Base-by-base conservation (phyloP, 2,329 filamentous ascomycete genomes). In the Microcyclospora tardicrescens region DNA sequence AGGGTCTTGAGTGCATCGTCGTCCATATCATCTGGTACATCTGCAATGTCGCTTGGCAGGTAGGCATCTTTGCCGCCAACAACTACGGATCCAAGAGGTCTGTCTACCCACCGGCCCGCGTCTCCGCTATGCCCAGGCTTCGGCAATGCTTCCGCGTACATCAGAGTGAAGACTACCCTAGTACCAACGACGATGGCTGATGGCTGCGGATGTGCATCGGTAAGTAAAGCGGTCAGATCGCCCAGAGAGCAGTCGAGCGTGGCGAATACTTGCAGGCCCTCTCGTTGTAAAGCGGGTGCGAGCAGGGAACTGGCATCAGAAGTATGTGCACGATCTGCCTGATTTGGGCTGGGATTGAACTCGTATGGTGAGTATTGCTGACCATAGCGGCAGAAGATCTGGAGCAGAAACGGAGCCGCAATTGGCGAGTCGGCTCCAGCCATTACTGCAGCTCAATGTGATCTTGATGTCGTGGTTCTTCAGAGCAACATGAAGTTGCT, bases 31-130 rank as follows among this genome's bases (percentile, higher is more conserved):
- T 64, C 64, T 30, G 55, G 57, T 34, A 61, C 58, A 58, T 36
- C 63, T 9, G 37, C 48, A 16, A 53, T 43, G 10, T 37, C 43
- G 10, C 37, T 63, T 3, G 60, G 58, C 16, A 65, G 61, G 1
- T 59, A 54, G 2, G 59, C 42, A 42, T 53, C 38, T 53, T 60
- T 27, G 11, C 51, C 50, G 10, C 80, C 80, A 10, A 95, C 68
- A 5, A 94, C 74, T 2, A 94, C 72, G 50, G 77, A 87, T 0
- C 89, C 89, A 0, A 96, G 68, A 43, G 93, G 84, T 52, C 84
- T 86, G 15, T 77, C 77, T 12, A 81, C 69, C 62, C 82, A 94
- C 27, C 79, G 73, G 45, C 74, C 71, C 36, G 69, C 61, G 16
- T 60, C 63, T 14, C 59, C 61, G 38, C 56, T 60, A 46, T 52